Evolutionary conservation across 768 basidiomycete species (phyloP).

Genomic region (Auricularia cornea): DNA sequence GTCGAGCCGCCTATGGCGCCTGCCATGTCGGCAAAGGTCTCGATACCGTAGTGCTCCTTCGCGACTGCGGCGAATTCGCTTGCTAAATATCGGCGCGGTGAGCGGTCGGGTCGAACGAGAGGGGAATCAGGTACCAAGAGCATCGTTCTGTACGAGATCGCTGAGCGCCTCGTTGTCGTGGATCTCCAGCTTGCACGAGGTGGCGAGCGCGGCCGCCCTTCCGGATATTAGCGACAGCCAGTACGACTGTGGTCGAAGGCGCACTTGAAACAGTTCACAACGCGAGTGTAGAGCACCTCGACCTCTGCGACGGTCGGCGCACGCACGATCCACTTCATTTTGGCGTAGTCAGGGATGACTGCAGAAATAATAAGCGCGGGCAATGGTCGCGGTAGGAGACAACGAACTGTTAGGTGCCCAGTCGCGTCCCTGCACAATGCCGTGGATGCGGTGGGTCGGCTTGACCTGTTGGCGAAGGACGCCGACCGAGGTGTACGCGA

Average conservation of each 20-base stretch:
- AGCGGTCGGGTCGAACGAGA: not conserved
- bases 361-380: not conserved
- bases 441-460: constrained; percentile 73
- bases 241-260: constrained; percentile 15
- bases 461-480: constrained; percentile 74
- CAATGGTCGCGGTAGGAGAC: not conserved
- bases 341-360: constrained; percentile 82
- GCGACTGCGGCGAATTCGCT: constrained; percentile 56
- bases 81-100: constrained; percentile 34
- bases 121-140: constrained; percentile 36
- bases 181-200: constrained; percentile 49
- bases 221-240: not conserved
- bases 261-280: constrained; percentile 66
- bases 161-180: constrained; percentile 26
- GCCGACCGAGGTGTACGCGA: constrained; percentile 73
- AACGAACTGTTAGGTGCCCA: constrained; percentile 65
- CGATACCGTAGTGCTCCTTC: constrained; percentile 46
- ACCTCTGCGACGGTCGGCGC: constrained; percentile 60
- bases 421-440: constrained; percentile 65
- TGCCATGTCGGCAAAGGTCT: constrained; percentile 45
- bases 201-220: constrained; percentile 61
- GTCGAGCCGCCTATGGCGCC: constrained; percentile 71
- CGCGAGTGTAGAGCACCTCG: constrained; percentile 46
- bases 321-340: constrained; percentile 69
- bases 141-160: constrained; percentile 63